Conservation (phyloP, 1,139 yeast genomes). For the Saccharomyces pastorianus region DNA sequence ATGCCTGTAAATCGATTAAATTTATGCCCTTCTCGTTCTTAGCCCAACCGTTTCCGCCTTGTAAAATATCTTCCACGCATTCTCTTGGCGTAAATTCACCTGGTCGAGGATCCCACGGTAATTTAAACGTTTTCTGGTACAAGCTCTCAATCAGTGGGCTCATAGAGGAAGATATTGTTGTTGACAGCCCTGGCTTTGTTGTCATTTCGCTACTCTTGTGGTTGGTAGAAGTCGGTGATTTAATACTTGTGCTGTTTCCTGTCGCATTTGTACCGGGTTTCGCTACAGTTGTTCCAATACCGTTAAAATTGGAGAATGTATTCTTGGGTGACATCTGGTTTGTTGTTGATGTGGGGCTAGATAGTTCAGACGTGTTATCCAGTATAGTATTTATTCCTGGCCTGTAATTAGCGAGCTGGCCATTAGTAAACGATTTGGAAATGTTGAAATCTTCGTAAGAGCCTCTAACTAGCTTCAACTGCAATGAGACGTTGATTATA, state of each 20-base stretch:
- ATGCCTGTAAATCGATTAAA: slow-evolving; percentile 37
- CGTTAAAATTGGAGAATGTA: slow-evolving; percentile 2
- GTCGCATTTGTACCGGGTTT: not conserved
- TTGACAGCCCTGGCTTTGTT: slow-evolving; percentile 5
- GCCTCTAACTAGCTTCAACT: slow-evolving; percentile 41
- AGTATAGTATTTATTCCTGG: slow-evolving; percentile 20
- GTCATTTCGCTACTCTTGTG: slow-evolving; percentile 1
- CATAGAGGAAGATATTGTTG: slow-evolving; percentile 19
- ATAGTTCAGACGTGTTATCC: slow-evolving; percentile 10
- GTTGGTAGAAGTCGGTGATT: not conserved
- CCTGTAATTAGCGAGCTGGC: slow-evolving; percentile 20
- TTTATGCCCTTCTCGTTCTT: slow-evolving; percentile 39
- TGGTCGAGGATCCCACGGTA: slow-evolving; percentile 74
- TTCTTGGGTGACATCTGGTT: slow-evolving; percentile 12
- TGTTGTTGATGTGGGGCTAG: not conserved
- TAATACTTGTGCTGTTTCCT: not conserved
- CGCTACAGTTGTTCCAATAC: slow-evolving; percentile 2
- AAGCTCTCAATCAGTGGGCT: slow-evolving; percentile 46
- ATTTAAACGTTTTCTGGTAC: slow-evolving; percentile 55
- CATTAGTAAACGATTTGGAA: slow-evolving; percentile 13
- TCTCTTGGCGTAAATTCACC: slow-evolving; percentile 67
- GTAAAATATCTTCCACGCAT: slow-evolving; percentile 66
- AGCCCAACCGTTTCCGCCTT: slow-evolving; percentile 67
- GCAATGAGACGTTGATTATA: slow-evolving; percentile 48
- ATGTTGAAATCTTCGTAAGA: slow-evolving; percentile 26